A percentile compares a stretch with the other conserved stretches of the same genome.
phyloP scores from a whole-genome alignment of 139 green algal genomes.

The Closterium sp. region DNA sequence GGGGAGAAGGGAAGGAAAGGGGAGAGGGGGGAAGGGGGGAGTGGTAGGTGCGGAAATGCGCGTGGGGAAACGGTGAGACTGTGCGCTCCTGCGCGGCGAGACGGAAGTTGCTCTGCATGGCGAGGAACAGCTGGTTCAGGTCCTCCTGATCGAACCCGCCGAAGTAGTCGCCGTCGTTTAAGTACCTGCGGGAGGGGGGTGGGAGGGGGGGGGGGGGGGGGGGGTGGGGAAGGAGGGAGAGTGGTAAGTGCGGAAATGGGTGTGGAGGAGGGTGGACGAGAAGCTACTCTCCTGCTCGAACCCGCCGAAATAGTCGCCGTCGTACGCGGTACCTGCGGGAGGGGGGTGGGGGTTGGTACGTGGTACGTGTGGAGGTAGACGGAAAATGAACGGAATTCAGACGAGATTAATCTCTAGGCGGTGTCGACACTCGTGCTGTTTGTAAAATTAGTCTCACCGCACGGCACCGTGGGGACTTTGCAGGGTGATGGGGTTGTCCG shows the following conservation, averaged over 20 bases:
- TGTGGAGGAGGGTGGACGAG: not conserved
- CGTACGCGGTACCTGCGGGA: too few relatives aligned
- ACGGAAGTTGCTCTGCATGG: conserved; percentile 46
- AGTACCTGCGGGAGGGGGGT: not conserved
- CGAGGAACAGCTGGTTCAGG: conserved; percentile 42
- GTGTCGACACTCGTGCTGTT: too few relatives aligned
- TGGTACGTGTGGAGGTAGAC: too few relatives aligned
- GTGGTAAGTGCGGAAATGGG: not conserved
- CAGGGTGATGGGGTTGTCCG: too few relatives aligned
- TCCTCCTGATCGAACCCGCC: conserved; percentile 46
- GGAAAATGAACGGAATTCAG: too few relatives aligned
- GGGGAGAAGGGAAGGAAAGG: not conserved
- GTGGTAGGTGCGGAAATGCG: not conserved
- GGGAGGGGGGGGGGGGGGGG: not conserved
- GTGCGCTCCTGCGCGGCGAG: not conserved
- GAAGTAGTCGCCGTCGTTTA: conserved; percentile 21
- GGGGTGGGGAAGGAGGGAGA: not conserved
- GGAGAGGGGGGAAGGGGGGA: not conserved
- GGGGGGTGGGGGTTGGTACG: too few relatives aligned
- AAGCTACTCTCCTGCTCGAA: too few relatives aligned
- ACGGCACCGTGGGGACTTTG: too few relatives aligned
- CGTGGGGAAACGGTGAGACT: not conserved
- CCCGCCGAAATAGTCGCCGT: too few relatives aligned
- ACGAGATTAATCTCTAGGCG: too few relatives aligned
- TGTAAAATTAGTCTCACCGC: too few relatives aligned